Evolutionary conservation across 371 early-diverging fungal genomes (phyloP), one percentile per base, ranked within the genome.

Genomic region (Apophysomyces elegans): DNA sequence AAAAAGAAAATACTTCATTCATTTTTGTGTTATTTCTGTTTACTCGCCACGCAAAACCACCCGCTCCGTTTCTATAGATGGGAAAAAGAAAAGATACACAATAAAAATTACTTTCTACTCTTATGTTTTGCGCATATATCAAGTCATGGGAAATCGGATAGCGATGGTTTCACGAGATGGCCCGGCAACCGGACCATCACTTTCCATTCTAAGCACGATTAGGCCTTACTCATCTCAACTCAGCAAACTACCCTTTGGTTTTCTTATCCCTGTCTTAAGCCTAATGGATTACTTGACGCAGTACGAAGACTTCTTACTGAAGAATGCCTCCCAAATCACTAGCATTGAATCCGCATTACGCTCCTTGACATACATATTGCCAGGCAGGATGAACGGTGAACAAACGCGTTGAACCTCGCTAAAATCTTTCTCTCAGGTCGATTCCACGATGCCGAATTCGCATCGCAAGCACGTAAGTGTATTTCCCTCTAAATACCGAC

Each of bases 391-490:
- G 9, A 54, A 26, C 8, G 56, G 50, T 4, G 37, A 37, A 43
- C 12, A 41, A 8, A 13, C 41, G 41, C 41, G 13, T 13, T 37
- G 2, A 43, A 56, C 43, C 44, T 56, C 41, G 41, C 59, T 26
- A n/a, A 7, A 58, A 45, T 6, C 26, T 18, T 50, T 43, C 5
- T 60, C 12, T 62, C 41, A 93, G 96, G 97, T 60, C 90, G 97
- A 14, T 98, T 98, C 73, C 88, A 89, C 45, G 95, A 96, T 75
- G 90, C 97, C 9, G 97, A 98, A 69, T 81, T 98, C 32, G 94
- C 93, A 18, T 95, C 98, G 12, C 96, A 97, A 86, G 92, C 90
- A 32, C 72, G 93, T 89, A 90, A 79, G 84, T 73, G 36, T 50
- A 14, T 12, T 16, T 37, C 39, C n/a, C 32, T 13, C 16, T 54